Base-by-base conservation (phyloP, 2,329 filamentous ascomycete species). In the Clonostachys chloroleuca region DNA sequence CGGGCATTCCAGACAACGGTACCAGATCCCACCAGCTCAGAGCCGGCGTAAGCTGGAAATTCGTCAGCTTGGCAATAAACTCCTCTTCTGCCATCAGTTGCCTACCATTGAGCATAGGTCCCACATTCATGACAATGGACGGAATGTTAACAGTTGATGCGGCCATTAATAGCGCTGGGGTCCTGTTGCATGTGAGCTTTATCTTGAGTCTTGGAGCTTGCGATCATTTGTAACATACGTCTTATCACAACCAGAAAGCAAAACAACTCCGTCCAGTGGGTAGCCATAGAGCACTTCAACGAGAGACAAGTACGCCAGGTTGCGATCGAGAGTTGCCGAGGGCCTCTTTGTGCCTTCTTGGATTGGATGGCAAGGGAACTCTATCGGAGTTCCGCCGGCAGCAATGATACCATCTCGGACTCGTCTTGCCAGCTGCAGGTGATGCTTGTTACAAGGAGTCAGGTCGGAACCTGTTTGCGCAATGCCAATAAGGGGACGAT, bases 201-300 rank as follows among this genome's bases (percentile, higher is more conserved):
- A 20, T 20, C 18, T 20, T 20, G 18, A 20, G 18, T 4, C 18
- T 4, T 20, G 4, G 5, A 20, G 4, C 18, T 20, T 20, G 18
- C 18, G 18, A 20, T 5, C 18, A 20, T 20, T 20, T 20, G 18
- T 5, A 20, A 20, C 18, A 20, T 20, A 75, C 6, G 73, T 77
- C 65, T 77, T 77, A 52, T 77, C 74, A 58, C 74, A 77, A 8
- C 74, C 74, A 0, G 74, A 76, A 43, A 77, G 61, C 24, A 77
- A 57, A n/a, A 77, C 73, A 17, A 77, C 68, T 18, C 73, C 74
- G 54, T 77, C 74, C 43, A 77, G 59, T 5, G 70, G 70, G 58
- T 77, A 76, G 1, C 66, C 70, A 47, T 68, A 64, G 37, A 77
- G 59, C 16, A 77, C 56, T 56, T 77, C 74, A 16, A 75, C 73